These are phyloP conservation scores for Cercospora sp. DNA, from an alignment of 2,329 filamentous ascomycete genomes.

Conservation along the genomic window DNA sequence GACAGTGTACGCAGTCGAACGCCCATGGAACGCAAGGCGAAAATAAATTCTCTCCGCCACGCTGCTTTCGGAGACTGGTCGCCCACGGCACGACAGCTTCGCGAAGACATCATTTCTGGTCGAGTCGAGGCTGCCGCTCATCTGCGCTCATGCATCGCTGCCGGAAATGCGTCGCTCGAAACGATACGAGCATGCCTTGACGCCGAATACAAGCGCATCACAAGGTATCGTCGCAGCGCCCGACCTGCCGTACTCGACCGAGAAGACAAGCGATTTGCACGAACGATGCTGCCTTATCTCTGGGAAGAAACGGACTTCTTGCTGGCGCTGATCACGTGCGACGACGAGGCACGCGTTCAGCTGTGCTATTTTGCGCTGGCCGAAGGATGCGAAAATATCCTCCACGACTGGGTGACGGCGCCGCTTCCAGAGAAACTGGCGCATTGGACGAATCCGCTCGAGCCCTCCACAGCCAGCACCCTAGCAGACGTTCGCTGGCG, in stretches of 20 bases:
- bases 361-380: neutral
- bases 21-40: too few species aligned
- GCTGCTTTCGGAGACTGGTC: neutral
- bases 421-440: too few species aligned
- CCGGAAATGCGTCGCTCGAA: neutral
- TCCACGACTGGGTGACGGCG: too few species aligned
- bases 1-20: too few species aligned
- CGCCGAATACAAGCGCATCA: neutral
- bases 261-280: neutral
- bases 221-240: neutral
- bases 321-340: neutral
- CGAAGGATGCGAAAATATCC: too few species aligned
- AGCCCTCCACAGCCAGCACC: too few species aligned
- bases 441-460: too few species aligned
- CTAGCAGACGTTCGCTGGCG: too few species aligned
- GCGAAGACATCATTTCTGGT: neutral
- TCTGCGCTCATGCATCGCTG: neutral
- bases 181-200: neutral
- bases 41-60: neutral
- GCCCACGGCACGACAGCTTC: neutral
- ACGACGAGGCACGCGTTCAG: neutral
- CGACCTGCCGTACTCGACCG: neutral
- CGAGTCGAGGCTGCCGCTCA: neutral
- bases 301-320: neutral
- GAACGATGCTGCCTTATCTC: neutral